A percentile compares a stretch with the other conserved stretches of the same genome.
These are phyloP conservation scores for Juglanconis oblonga DNA, from an alignment of 2,329 filamentous ascomycete genomes.

Conservation along the genomic window DNA sequence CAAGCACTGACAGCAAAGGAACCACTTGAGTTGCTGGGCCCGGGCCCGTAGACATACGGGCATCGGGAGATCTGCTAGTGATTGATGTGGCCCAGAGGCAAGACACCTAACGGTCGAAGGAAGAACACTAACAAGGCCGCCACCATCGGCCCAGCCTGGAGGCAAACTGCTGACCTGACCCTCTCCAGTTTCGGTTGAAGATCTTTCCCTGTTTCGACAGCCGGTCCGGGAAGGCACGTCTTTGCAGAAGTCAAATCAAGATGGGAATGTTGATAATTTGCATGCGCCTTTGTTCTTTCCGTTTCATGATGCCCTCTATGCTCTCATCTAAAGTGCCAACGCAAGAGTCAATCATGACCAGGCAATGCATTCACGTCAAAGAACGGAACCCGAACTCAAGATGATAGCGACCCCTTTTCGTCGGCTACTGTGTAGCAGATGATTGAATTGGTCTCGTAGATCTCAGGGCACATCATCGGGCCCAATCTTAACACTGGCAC, in stretches of 20 bases:
- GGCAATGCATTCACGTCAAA: no score
- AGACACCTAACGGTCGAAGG: background rate
- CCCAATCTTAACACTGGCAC: background rate
- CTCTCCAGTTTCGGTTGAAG: background rate
- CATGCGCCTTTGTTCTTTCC: slow-evolving; percentile 1
- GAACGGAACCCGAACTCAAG: no score
- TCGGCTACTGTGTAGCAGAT: no score
- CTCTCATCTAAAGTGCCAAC: background rate
- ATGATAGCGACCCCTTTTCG: no score
- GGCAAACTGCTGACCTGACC: background rate
- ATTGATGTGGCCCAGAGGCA: background rate
- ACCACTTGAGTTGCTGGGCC: no score
- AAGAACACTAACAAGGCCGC: background rate
- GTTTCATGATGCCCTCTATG: background rate
- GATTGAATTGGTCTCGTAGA: no score
- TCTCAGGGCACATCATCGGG: background rate
- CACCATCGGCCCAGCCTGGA: background rate
- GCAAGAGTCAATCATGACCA: no score
- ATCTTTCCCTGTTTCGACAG: background rate
- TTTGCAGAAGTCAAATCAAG: slow-evolving; percentile 1
- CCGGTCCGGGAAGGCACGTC: slow-evolving; percentile 4
- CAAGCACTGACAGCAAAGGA: no score
- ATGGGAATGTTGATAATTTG: slow-evolving; percentile 18
- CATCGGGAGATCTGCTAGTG: background rate
- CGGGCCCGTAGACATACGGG: background rate